Evolutionary conservation across 1,284 basidiomycete genomes (phyloP).

Genomic region (Ganoderma resinaceum): DNA sequence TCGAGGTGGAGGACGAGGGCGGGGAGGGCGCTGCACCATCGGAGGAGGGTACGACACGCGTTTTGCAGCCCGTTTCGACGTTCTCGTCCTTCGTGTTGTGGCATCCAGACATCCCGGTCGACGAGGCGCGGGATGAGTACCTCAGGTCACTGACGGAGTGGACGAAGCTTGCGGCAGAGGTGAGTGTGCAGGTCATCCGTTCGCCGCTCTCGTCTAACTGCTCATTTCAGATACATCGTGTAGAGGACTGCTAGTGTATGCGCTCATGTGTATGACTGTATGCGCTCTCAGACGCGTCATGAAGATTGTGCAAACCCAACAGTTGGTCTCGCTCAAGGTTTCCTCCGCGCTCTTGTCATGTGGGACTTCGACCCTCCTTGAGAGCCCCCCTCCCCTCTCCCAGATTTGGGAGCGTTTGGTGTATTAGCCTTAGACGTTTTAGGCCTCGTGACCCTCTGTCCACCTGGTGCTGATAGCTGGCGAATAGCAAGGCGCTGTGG

Average conservation of each 20-base stretch:
- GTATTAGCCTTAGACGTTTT: no score
- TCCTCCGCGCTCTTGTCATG: no score
- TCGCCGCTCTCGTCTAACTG: not conserved
- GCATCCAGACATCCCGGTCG: conserved; percentile 74
- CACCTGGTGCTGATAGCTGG: no score
- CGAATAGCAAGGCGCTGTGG: no score
- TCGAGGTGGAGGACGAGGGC: conserved; percentile 31
- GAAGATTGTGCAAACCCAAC: not conserved
- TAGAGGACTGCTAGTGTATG: conserved; percentile 20
- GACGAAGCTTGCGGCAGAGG: conserved; percentile 64
- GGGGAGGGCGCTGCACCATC: conserved; percentile 28
- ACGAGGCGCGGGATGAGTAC: conserved; percentile 75
- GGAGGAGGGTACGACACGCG: conserved; percentile 40
- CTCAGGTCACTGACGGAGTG: conserved; percentile 70
- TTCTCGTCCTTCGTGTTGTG: conserved; percentile 75
- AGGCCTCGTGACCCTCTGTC: no score
- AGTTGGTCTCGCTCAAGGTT: not conserved
- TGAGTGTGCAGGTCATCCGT: conserved; percentile 39
- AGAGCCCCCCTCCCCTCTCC: no score
- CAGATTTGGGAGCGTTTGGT: no score
- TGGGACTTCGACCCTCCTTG: no score
- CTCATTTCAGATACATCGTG: conserved; percentile 19
- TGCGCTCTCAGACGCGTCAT: not conserved
- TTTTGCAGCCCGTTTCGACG: conserved; percentile 53
- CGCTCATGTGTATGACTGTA: not conserved